Evolutionary conservation across 176 grass and related monocot species (phyloP).

Genomic region (Dendrocalamus sinicus): DNA sequence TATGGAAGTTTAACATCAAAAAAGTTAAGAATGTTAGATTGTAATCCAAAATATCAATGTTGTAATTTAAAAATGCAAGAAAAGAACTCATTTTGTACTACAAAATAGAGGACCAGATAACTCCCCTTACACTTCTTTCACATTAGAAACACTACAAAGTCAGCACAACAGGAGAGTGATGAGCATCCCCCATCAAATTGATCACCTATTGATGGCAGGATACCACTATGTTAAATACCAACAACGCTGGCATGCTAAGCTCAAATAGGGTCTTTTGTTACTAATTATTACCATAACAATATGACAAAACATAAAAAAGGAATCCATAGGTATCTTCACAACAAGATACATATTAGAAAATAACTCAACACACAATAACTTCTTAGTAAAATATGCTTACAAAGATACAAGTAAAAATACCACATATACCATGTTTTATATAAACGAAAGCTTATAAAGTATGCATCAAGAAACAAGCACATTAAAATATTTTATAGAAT

Average conservation of each 20-base stretch:
- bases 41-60: neutral
- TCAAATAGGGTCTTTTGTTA: neutral
- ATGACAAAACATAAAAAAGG: constrained; percentile 5
- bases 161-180: neutral
- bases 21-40: neutral
- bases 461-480: neutral
- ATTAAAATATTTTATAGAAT: neutral
- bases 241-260: neutral
- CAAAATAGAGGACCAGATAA: neutral
- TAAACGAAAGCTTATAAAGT: neutral
- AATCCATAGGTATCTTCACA: neutral
- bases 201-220: neutral
- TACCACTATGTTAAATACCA: neutral
- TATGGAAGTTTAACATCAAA: neutral
- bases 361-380: neutral
- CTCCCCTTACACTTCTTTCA: neutral
- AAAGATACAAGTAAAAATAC: neutral
- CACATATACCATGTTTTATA: neutral
- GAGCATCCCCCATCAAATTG: neutral
- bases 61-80: neutral
- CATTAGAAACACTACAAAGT: neutral
- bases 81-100: neutral
- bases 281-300: neutral
- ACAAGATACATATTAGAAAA: neutral
- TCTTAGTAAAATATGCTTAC: neutral